Base-by-base conservation (phyloP, 2,329 filamentous ascomycete species). In the Alternaria ethzedia region DNA sequence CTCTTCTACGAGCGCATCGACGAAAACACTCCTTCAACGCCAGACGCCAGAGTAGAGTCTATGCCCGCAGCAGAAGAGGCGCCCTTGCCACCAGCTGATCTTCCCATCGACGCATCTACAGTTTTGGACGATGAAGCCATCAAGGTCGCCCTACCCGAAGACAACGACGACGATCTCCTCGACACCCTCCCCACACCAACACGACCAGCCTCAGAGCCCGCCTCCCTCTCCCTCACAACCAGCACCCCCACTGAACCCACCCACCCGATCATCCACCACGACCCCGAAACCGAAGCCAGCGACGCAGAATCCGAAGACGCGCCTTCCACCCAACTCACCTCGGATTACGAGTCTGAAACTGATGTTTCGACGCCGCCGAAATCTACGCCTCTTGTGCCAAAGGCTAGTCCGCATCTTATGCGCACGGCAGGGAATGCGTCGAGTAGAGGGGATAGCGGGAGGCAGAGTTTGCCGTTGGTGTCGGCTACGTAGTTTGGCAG, bases 1-100 rank as follows among this genome's bases (percentile, higher is more conserved):
- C 86, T 98, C 1, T 98, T 98, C 78, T 99, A 98, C 78, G 95
- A 99, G 66, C 77, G 73, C n/a, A 65, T 75, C 41, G 70, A 76
- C 25, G 63, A 64, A 77, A 88, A 87, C 50, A 82, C 91, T 5
- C 21, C 57, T 7, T 30, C 44, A 45, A 1, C 32, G 8, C 21
- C 28, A 32, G 32, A 51, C 0, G 4, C 61, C 43, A 15, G 25
- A 10, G 28, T 50, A 20, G 46, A 55, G n/a, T 36, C 26, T 10
- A 17, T 59, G 4, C 13, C 57, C 7, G n/a, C 64, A 9, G 28
- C 59, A 11, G 64, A 70, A 25, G 56, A 69, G 25, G 63, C 71
- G 6, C 70, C 74, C 4, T 55, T 77, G 7, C 71, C 74, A 11
- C 67, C 74, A 13, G 30, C 51, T 6, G 51, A 68, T 15, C 13